A percentile compares a stretch with the other conserved stretches of the same genome.
Evolutionary conservation across 1,284 basidiomycete genomes (phyloP).

Genomic region (Ustilago tritici): DNA sequence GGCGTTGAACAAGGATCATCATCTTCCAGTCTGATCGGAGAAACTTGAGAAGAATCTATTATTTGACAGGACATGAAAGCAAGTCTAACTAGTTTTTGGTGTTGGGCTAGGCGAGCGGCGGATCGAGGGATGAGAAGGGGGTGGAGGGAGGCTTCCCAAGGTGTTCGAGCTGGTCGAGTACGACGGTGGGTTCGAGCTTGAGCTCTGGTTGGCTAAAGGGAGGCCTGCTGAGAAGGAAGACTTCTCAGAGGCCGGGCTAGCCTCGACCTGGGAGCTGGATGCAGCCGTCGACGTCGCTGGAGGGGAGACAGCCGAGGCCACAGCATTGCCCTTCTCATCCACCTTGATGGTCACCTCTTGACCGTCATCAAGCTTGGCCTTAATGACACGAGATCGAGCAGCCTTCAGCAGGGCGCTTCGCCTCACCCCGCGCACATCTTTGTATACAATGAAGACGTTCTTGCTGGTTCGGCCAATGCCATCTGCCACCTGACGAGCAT

Average conservation of each 20-base stretch:
- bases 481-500: slow-evolving; percentile 63
- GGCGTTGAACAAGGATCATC: too few relatives aligned
- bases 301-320: slow-evolving; percentile 22
- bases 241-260: slow-evolving; percentile 21
- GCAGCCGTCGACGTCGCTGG: slow-evolving; percentile 1
- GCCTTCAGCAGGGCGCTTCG: slow-evolving; percentile 65
- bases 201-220: background rate
- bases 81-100: slow-evolving; percentile 6
- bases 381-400: slow-evolving; percentile 53
- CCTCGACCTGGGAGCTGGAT: background rate
- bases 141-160: slow-evolving; percentile 7
- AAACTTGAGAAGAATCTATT: too few relatives aligned
- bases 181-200: slow-evolving; percentile 19
- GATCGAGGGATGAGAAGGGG: slow-evolving; percentile 24
- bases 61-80: background rate
- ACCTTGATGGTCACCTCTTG: slow-evolving; percentile 36
- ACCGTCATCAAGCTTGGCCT: slow-evolving; percentile 43
- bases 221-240: background rate
- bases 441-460: slow-evolving; percentile 67
- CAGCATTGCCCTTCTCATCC: slow-evolving; percentile 41
- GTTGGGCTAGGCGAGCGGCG: slow-evolving; percentile 21
- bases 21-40: too few relatives aligned
- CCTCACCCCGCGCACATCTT: slow-evolving; percentile 65
- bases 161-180: slow-evolving; percentile 15
- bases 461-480: slow-evolving; percentile 54